Evolutionary conservation across 345 rosid species (phyloP).

Genomic region (Eutrema heterophyllum): DNA sequence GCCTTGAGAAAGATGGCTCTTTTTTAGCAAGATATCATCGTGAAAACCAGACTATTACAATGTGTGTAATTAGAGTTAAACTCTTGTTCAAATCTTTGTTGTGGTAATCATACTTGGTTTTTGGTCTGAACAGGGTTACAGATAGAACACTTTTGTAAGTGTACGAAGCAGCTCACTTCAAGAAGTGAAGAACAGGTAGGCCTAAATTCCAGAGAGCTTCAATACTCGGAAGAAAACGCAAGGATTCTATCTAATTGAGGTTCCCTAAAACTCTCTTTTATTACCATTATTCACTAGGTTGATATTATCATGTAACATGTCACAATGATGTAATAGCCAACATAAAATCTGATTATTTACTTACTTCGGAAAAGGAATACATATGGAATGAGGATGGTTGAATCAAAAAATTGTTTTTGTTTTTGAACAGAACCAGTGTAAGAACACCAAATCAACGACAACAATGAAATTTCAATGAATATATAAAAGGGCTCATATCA

Average conservation of each 20-base stretch:
- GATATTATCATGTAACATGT: no score
- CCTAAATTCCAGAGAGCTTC: conserved; percentile 79
- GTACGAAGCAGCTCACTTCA: conserved; percentile 81
- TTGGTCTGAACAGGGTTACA: conserved; percentile 38
- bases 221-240: conserved; percentile 86
- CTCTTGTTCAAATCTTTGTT: background rate
- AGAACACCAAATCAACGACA: background rate
- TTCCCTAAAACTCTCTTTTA: no score
- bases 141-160: conserved; percentile 63
- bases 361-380: no score
- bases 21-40: no score
- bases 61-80: no score
- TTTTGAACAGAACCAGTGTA: no score
- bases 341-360: no score
- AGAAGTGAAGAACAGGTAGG: conserved; percentile 80
- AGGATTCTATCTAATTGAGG: conserved; percentile 35
- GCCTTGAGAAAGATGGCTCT: background rate
- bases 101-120: background rate
- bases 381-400: no score
- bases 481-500: conserved; percentile 28
- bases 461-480: background rate
- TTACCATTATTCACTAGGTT: no score
- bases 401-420: no score
- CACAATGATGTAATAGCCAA: no score
- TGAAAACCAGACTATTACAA: no score